phyloP scores from a whole-genome alignment of 495 filamentous ascomycete species.

The Annulohypoxylon maeteangense region DNA sequence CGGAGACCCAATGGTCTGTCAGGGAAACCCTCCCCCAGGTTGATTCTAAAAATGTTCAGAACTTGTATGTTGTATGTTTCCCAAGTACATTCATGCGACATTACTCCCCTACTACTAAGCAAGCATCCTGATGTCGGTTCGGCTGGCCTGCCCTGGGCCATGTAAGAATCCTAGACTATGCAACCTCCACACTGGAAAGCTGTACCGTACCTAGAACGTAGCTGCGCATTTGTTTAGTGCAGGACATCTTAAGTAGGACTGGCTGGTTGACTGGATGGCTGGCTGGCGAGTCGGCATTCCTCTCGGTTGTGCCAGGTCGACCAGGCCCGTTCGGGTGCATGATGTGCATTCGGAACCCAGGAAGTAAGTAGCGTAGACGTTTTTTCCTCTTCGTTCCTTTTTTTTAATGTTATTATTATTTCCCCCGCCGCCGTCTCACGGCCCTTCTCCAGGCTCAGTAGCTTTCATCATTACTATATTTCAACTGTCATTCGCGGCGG shows the following conservation, averaged over 20 bases:
- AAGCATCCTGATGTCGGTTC: constrained; percentile 38
- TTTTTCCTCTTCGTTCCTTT: not conserved
- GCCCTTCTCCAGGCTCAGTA: constrained; percentile 18
- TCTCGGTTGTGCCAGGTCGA: constrained; percentile 40
- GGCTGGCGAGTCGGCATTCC: constrained; percentile 43
- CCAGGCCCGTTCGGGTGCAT: constrained; percentile 44
- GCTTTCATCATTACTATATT: constrained; percentile 10
- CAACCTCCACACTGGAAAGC: constrained; percentile 45
- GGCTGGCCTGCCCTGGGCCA: constrained; percentile 36
- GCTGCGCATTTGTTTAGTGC: constrained; percentile 37
- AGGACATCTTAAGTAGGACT: constrained; percentile 41
- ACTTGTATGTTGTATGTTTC: constrained; percentile 3
- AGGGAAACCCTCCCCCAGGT: constrained; percentile 24
- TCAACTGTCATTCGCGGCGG: constrained; percentile 16
- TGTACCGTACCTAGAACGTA: constrained; percentile 33
- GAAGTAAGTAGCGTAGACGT: constrained; percentile 26
- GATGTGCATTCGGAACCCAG: constrained; percentile 47
- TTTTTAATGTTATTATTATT: constrained; percentile 11
- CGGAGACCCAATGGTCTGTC: constrained; percentile 31
- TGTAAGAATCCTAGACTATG: constrained; percentile 43
- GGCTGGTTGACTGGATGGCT: constrained; percentile 42
- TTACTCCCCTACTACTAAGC: constrained; percentile 24
- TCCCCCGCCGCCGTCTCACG: not conserved
- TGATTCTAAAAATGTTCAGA: constrained; percentile 45
- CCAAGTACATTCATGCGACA: constrained; percentile 42